Conservation (phyloP, 2,329 filamentous ascomycete genomes). For the Aaosphaeria pasadenensis region DNA sequence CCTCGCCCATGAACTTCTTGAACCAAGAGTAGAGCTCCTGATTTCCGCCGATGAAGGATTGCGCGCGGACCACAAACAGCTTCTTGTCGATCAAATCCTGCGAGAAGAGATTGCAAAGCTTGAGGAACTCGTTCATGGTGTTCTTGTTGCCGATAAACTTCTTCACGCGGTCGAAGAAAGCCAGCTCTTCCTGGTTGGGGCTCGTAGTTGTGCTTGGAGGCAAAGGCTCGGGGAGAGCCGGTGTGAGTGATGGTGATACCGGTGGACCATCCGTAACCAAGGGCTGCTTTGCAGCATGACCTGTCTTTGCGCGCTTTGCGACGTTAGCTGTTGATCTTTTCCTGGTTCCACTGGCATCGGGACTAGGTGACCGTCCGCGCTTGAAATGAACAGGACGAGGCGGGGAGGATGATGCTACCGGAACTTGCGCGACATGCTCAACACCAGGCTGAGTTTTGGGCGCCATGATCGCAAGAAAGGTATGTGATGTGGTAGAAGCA, state of each 20-base stretch:
- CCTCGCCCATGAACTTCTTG: slow-evolving; percentile 76
- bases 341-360: too few species aligned
- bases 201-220: slow-evolving; percentile 69
- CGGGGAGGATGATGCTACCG: too few species aligned
- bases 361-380: too few species aligned
- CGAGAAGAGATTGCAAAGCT: slow-evolving; percentile 92
- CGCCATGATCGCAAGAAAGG: too few species aligned
- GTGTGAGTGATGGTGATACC: slow-evolving; percentile 83
- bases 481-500: too few species aligned
- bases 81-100: slow-evolving; percentile 88
- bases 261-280: slow-evolving; percentile 56
- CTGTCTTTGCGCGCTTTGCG: slow-evolving; percentile 68
- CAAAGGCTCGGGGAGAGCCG: slow-evolving; percentile 82
- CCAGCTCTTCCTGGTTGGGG: slow-evolving; percentile 80
- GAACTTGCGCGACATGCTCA: too few species aligned
- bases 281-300: slow-evolving; percentile 58
- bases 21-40: slow-evolving; percentile 87
- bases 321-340: slow-evolving; percentile 7
- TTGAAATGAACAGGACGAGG: too few species aligned
- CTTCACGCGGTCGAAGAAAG: slow-evolving; percentile 94
- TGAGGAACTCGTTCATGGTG: slow-evolving; percentile 92
- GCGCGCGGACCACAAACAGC: slow-evolving; percentile 77
- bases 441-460: too few species aligned
- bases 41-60: slow-evolving; percentile 82
- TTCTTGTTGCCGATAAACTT: slow-evolving; percentile 93